Percentiles rank a stretch among this genome's conserved stretches.
Conservation (phyloP, 495 filamentous ascomycete genomes). For the Podospora australis region DNA sequence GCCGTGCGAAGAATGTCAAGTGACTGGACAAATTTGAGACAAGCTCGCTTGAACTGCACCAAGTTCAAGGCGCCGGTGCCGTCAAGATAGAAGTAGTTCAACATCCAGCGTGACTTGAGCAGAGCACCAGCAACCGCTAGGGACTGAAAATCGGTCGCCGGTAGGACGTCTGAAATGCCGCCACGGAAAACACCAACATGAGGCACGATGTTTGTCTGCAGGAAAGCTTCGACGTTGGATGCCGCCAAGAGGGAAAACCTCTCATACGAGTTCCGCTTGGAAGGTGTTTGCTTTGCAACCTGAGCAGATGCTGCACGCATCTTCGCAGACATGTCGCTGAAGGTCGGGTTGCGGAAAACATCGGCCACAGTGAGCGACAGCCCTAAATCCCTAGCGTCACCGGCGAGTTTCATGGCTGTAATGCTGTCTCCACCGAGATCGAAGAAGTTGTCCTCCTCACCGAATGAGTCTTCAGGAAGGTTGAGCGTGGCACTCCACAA, state of each 20-base stretch:
- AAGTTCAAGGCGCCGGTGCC: conserved; percentile 43
- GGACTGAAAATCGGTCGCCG: conserved; percentile 57
- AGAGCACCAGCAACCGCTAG: conserved; percentile 51
- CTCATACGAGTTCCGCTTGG: conserved; percentile 27
- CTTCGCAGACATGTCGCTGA: conserved; percentile 12
- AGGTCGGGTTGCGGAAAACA: conserved; percentile 30
- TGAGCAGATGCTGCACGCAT: not conserved
- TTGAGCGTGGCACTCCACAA: conserved; percentile 23
- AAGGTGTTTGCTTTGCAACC: not conserved
- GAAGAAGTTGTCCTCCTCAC: conserved; percentile 49
- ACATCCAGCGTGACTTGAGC: conserved; percentile 37
- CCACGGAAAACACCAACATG: conserved; percentile 51
- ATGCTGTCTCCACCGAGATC: conserved; percentile 58
- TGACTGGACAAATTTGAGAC: conserved; percentile 29
- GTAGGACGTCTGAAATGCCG: conserved; percentile 45
- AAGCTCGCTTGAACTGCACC: conserved; percentile 38
- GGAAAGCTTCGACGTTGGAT: conserved; percentile 40
- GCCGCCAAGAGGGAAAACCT: conserved; percentile 44
- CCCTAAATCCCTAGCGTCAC: conserved; percentile 43
- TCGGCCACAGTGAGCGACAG: conserved; percentile 45
- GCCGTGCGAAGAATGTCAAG: conserved; percentile 60
- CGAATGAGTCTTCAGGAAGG: conserved; percentile 25
- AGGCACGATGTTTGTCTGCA: conserved; percentile 48
- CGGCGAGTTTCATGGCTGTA: conserved; percentile 57
- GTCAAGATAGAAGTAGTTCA: conserved; percentile 54